Percentiles rank a stretch among this genome's conserved stretches.
Conservation (phyloP, 2,329 filamentous ascomycete species). For the Penicillium sp. region DNA sequence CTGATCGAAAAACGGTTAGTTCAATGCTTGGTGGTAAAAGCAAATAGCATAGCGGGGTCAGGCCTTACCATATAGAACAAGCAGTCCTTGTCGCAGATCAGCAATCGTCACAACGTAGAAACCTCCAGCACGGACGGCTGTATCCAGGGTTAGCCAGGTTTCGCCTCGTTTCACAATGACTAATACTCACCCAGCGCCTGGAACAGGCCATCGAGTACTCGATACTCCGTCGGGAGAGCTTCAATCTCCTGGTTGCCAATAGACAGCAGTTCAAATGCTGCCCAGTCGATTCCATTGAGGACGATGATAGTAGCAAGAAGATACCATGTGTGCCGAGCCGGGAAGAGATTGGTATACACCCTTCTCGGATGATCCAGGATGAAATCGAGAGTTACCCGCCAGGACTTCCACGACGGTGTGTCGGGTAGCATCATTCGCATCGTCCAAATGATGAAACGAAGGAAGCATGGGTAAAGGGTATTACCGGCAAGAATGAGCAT, state of each 20-base stretch:
- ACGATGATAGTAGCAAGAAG: slow-evolving; percentile 62
- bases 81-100: slow-evolving; percentile 49
- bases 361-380: slow-evolving; percentile 39
- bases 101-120: slow-evolving; percentile 67
- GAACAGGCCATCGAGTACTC: slow-evolving; percentile 66
- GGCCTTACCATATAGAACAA: slow-evolving; percentile 35
- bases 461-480: slow-evolving; percentile 65
- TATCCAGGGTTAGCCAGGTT: background rate
- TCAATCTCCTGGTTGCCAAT: slow-evolving; percentile 61
- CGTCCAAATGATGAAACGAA: slow-evolving; percentile 62
- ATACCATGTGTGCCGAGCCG: slow-evolving; percentile 66
- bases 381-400: slow-evolving; percentile 37
- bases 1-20: slow-evolving; percentile 21
- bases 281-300: slow-evolving; percentile 66
- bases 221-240: slow-evolving; percentile 54
- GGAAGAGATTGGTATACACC: slow-evolving; percentile 57
- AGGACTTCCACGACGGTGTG: slow-evolving; percentile 30
- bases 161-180: background rate
- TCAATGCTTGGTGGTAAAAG: background rate
- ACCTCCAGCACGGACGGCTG: slow-evolving; percentile 62
- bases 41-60: too few relatives aligned
- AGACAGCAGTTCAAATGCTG: slow-evolving; percentile 66
- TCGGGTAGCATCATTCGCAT: slow-evolving; percentile 38
- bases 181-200: slow-evolving; percentile 53
- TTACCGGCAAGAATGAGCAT: slow-evolving; percentile 65